Percentiles rank a stretch among this genome's conserved stretches.
Conservation (phyloP, 1,284 basidiomycete species). For the Ceratobasidium sp. region DNA sequence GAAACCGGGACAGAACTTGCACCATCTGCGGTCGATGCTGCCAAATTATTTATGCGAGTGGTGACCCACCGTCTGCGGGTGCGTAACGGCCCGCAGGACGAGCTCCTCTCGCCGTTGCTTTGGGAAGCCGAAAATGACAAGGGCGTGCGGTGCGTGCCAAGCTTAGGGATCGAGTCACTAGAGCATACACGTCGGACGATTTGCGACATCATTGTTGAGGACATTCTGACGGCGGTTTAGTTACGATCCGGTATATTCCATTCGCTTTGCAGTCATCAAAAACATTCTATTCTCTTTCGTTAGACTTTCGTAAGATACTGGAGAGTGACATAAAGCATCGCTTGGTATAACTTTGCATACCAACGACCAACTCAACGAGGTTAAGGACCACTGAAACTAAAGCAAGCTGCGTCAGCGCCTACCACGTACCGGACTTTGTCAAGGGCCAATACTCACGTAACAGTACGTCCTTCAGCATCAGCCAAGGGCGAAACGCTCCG, state of each 20-base stretch:
- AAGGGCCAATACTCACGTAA: slow-evolving; percentile 5
- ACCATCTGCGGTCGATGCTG: slow-evolving; percentile 40
- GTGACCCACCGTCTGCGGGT: slow-evolving; percentile 34
- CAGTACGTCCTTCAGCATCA: slow-evolving; percentile 12
- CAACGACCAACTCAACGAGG: background rate
- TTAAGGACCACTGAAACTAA: slow-evolving; percentile 5
- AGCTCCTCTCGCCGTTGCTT: slow-evolving; percentile 24
- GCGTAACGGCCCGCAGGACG: slow-evolving; percentile 34
- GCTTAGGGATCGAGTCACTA: slow-evolving; percentile 24
- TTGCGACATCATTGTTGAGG: slow-evolving; percentile 42
- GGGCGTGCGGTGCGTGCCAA: slow-evolving; percentile 29
- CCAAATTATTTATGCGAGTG: slow-evolving; percentile 35
- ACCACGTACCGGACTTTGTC: too few relatives aligned
- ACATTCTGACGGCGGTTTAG: slow-evolving; percentile 36
- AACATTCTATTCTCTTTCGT: background rate
- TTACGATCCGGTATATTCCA: background rate
- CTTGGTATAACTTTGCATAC: background rate
- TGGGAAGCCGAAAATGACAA: slow-evolving; percentile 31
- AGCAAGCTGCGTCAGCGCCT: background rate
- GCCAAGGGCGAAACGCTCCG: background rate
- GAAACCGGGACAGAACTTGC: slow-evolving; percentile 6
- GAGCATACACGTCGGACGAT: slow-evolving; percentile 39
- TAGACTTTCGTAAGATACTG: too few relatives aligned
- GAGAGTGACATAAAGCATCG: too few relatives aligned
- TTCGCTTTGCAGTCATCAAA: slow-evolving; percentile 1